Evolutionary conservation across 2,329 filamentous ascomycete genomes (phyloP).

Genomic region (Neopestalotiopsis sp.): DNA sequence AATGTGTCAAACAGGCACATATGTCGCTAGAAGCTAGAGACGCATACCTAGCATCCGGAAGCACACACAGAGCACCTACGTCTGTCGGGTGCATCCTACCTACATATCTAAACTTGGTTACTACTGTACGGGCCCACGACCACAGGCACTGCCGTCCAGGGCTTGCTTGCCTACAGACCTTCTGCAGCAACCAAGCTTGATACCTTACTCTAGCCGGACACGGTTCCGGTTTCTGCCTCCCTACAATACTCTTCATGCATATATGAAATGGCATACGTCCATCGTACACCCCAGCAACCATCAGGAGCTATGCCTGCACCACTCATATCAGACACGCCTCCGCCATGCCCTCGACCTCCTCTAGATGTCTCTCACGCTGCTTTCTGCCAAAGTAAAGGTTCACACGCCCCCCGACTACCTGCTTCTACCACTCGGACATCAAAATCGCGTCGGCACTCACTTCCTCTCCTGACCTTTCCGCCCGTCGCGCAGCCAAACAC

Average conservation of each 20-base stretch:
- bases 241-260: constrained; percentile 24
- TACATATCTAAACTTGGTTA: too few species aligned
- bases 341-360: constrained; percentile 13
- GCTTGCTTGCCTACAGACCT: constrained; percentile 10
- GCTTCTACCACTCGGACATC: constrained; percentile 25
- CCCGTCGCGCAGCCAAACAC: constrained; percentile 53
- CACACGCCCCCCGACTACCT: constrained; percentile 11
- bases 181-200: constrained; percentile 12
- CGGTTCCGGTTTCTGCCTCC: constrained; percentile 15
- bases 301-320: constrained; percentile 14
- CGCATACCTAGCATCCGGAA: constrained; percentile 9
- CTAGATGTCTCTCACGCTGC: constrained; percentile 22
- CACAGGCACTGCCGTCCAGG: constrained; percentile 5
- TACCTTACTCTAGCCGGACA: background rate
- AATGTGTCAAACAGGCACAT: constrained; percentile 8
- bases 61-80: constrained; percentile 7
- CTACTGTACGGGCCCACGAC: constrained; percentile 15
- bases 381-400: constrained; percentile 18
- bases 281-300: constrained; percentile 19
- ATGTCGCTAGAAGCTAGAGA: constrained; percentile 11
- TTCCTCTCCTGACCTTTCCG: constrained; percentile 52
- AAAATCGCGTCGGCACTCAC: constrained; percentile 40
- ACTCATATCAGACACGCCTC: constrained; percentile 19
- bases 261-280: constrained; percentile 23
- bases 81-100: background rate